A percentile compares a stretch with the other conserved stretches of the same genome.
Evolutionary conservation across 345 rosid genomes (phyloP).

Genomic region (Salix caprea): DNA sequence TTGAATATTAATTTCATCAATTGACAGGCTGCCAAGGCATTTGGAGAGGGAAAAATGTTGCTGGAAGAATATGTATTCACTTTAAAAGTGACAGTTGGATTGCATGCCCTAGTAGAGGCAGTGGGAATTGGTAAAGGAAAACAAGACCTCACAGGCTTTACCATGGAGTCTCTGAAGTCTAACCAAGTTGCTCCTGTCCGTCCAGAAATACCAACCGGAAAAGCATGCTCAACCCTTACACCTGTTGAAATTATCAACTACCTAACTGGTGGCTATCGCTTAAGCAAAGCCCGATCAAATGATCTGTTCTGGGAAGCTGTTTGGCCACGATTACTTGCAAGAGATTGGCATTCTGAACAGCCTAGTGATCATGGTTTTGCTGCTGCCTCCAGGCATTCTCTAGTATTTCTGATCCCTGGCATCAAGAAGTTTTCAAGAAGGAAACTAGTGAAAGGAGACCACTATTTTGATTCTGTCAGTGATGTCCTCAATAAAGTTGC

Average conservation of each 20-base stretch:
- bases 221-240: constrained; percentile 45
- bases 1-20: not conserved
- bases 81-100: constrained; percentile 33
- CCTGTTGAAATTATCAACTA: constrained; percentile 41
- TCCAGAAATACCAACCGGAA: constrained; percentile 45
- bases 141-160: constrained; percentile 41
- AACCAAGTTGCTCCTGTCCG: constrained; percentile 22
- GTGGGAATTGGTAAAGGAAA: constrained; percentile 47
- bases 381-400: constrained; percentile 30
- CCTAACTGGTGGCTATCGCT: constrained; percentile 42
- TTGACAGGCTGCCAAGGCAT: constrained; percentile 47
- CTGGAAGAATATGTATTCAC: constrained; percentile 41
- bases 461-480: constrained; percentile 58
- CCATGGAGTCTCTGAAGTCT: constrained; percentile 37
- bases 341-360: constrained; percentile 59
- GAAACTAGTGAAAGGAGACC: constrained; percentile 47
- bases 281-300: constrained; percentile 50
- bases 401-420: constrained; percentile 45
- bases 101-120: constrained; percentile 33
- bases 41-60: constrained; percentile 50
- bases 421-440: constrained; percentile 51
- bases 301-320: constrained; percentile 63
- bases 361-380: constrained; percentile 35
- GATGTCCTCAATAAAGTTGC: constrained; percentile 68
- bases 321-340: constrained; percentile 55